phyloP scores from a whole-genome alignment of 2,329 filamentous ascomycete species.

The Colletotrichum somersetense region DNA sequence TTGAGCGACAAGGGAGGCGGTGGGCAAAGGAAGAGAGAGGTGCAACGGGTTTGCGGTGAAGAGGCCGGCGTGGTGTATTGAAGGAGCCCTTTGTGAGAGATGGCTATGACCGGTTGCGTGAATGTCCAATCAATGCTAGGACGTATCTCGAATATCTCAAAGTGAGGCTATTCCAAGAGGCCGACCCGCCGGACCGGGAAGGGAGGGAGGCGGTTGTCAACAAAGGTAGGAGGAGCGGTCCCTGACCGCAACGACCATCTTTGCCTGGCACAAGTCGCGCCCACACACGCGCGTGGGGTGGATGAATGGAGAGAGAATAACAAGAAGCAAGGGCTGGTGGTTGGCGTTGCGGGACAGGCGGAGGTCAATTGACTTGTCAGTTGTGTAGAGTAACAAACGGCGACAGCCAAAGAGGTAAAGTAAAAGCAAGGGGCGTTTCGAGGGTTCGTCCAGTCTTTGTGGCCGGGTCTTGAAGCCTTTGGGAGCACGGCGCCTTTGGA shows the following conservation, averaged over 20 bases:
- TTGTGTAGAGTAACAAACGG: neutral
- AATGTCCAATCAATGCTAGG: neutral
- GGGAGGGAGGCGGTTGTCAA: constrained; percentile 38
- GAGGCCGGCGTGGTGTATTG: neutral
- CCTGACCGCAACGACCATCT: constrained; percentile 39
- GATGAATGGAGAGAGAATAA: neutral
- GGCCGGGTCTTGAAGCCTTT: constrained; percentile 17
- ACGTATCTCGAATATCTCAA: constrained; percentile 16
- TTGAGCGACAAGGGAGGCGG: constrained; percentile 34
- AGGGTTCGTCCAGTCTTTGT: constrained; percentile 37
- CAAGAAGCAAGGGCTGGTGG: constrained; percentile 10
- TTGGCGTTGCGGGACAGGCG: neutral
- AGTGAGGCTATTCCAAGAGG: constrained; percentile 41
- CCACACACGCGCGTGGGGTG: constrained; percentile 31
- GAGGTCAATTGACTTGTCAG: constrained; percentile 10
- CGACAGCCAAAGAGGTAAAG: constrained; percentile 14
- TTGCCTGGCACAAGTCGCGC: constrained; percentile 37
- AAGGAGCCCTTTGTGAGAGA: constrained; percentile 25
- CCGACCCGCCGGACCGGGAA: constrained; percentile 40
- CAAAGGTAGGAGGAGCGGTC: constrained; percentile 39
- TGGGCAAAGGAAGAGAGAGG: constrained; percentile 16
- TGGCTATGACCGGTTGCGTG: constrained; percentile 26
- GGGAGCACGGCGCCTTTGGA: constrained; percentile 7
- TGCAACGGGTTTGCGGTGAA: constrained; percentile 10
- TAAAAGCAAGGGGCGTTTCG: constrained; percentile 22